phyloP scores from a whole-genome alignment of 2,329 filamentous ascomycete species.

The Fusarium protoensiforme region DNA sequence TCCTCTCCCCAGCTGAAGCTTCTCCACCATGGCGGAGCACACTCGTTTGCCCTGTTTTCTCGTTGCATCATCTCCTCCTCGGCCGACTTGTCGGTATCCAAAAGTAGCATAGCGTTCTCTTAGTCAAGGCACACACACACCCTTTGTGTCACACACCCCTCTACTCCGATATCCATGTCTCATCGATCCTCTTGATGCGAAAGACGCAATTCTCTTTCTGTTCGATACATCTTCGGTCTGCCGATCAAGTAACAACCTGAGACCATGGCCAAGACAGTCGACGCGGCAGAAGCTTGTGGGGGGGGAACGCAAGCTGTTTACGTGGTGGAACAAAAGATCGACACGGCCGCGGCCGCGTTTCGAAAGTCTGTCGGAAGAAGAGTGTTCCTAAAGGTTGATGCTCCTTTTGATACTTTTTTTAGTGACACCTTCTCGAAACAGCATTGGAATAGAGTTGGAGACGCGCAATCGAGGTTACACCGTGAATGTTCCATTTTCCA shows the following conservation, averaged over 20 bases:
- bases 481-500: neutral
- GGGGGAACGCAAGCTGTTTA: neutral
- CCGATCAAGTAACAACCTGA: slow-evolving; percentile 4
- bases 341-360: neutral
- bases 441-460: neutral
- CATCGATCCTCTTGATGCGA: neutral
- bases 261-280: neutral
- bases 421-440: neutral
- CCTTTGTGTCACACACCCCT: neutral
- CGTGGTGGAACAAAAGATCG: neutral
- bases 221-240: slow-evolving; percentile 1
- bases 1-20: neutral
- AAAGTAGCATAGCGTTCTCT: slow-evolving; percentile 8
- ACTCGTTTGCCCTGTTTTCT: neutral
- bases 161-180: neutral
- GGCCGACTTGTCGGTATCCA: slow-evolving; percentile 20
- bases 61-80: neutral
- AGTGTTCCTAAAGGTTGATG: neutral
- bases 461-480: neutral
- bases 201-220: neutral
- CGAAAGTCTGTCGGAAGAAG: neutral
- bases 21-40: neutral
- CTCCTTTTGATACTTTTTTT: neutral
- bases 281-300: neutral
- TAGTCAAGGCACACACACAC: neutral